Conservation (phyloP, 2,329 filamentous ascomycete genomes). For the Capronia epimyces region DNA sequence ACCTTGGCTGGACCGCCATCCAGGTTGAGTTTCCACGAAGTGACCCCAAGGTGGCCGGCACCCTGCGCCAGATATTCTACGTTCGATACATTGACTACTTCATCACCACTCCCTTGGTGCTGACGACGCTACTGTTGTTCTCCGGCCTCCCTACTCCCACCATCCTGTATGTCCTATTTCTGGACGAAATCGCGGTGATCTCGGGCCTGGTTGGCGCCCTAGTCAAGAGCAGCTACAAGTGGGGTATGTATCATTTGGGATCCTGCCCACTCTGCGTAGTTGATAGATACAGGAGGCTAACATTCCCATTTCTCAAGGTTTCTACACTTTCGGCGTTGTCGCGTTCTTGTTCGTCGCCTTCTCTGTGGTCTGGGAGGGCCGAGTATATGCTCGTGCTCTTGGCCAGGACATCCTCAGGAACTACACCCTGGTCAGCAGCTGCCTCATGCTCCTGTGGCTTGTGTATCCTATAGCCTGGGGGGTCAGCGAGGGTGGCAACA, state of each 20-base stretch:
- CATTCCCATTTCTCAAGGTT: constrained; percentile 38
- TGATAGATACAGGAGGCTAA: neutral
- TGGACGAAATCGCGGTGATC: constrained; percentile 64
- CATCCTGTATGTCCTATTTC: constrained; percentile 56
- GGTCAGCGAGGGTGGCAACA: constrained; percentile 58
- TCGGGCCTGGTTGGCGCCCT: constrained; percentile 62
- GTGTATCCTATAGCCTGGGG: constrained; percentile 63
- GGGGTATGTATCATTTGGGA: constrained; percentile 18
- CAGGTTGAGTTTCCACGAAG: constrained; percentile 53
- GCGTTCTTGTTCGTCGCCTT: constrained; percentile 58
- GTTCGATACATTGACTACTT: constrained; percentile 62
- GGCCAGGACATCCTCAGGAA: constrained; percentile 50
- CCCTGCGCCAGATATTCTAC: constrained; percentile 60
- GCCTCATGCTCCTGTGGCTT: constrained; percentile 59
- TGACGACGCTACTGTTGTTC: constrained; percentile 59
- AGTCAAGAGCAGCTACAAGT: constrained; percentile 57
- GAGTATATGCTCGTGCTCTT: constrained; percentile 51
- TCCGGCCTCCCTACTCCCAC: constrained; percentile 61
- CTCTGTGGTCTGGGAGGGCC: constrained; percentile 53
- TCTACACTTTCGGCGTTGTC: constrained; percentile 53
- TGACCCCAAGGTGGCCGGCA: constrained; percentile 44
- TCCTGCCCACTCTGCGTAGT: too few species aligned
- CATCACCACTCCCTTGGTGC: constrained; percentile 59
- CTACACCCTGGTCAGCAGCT: constrained; percentile 53
- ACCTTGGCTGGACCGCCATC: constrained; percentile 59